Evolutionary conservation across 106 monocot species (phyloP).

Genomic region (Hemerocallis citrina): DNA sequence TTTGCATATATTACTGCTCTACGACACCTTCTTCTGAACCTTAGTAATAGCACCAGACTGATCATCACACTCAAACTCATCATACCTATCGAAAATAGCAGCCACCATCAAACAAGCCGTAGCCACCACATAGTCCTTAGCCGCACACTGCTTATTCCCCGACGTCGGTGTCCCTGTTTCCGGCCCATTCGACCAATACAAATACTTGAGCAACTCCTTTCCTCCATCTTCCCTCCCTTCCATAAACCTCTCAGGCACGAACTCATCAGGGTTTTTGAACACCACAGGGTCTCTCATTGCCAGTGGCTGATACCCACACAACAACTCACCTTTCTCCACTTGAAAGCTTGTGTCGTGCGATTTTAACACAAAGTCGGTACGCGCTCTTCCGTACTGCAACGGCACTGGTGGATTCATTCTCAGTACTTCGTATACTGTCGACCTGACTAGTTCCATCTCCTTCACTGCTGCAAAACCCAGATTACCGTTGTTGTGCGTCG

Average conservation of each 20-base stretch:
- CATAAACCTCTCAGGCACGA: conserved; percentile 42
- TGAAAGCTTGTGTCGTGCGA: conserved; percentile 31
- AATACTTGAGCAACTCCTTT: conserved; percentile 31
- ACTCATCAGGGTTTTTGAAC: conserved; percentile 43
- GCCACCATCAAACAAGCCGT: conserved; percentile 59
- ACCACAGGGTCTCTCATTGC: conserved; percentile 58
- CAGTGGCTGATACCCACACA: conserved; percentile 72
- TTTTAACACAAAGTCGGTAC: conserved; percentile 35
- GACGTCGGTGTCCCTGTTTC: conserved; percentile 34
- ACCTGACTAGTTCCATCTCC: conserved; percentile 56
- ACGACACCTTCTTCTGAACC: conserved; percentile 24
- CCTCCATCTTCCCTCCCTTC: too few species aligned
- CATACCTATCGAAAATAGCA: conserved; percentile 41
- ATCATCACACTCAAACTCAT: conserved; percentile 40
- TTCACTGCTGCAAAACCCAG: conserved; percentile 24
- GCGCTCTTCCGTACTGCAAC: conserved; percentile 58
- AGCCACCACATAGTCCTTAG: conserved; percentile 56
- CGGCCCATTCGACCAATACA: conserved; percentile 79
- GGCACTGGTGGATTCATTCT: conserved; percentile 68
- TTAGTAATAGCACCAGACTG: conserved; percentile 22
- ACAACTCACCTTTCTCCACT: conserved; percentile 54
- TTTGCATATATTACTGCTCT: too few species aligned
- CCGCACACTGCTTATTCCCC: conserved; percentile 79
- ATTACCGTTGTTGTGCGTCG: not conserved
- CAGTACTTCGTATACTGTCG: conserved; percentile 64